Evolutionary conservation across 2,329 filamentous ascomycete genomes (phyloP), one percentile per base, ranked within the genome.

Genomic region (Ophiocordyceps camponoti-rufipedis): DNA sequence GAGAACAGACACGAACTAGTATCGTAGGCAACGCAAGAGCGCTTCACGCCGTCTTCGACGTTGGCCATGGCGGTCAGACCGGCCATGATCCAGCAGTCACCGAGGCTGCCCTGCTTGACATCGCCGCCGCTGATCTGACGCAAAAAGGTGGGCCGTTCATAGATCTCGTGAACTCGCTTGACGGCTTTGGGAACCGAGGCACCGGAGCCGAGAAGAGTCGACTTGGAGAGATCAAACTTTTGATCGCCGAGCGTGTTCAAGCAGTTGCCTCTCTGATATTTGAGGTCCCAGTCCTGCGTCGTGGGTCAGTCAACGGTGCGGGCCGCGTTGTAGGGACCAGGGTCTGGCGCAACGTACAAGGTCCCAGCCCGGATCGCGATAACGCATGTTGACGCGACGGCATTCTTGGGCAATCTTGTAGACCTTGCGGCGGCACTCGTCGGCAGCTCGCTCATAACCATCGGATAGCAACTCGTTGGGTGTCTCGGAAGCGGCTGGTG

Each of bases 61-160:
- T 85, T 86, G 31, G 80, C 80, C 52, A 93, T 68, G 0, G 84
- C 84, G 31, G 80, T 85, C 28, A 93, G 62, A 19, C 81, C 81
- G 7, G 85, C 82, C 62, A 91, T 80, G 45, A 87, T 74, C 83
- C 84, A 89, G 63, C 85, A 91, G 55, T 89, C 77, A n/a, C 84
- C 85, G 35, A 82, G 72, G 39, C 70, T 72, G 2, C 85, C 85
- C 55, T 91, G 85, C 55, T 84, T 82, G 48, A 88, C 75, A 57
- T 91, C 84, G 47, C 78, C 75, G 12, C 80, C 78, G 51, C 78
- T 75, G 47, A 85, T 67, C 44, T 75, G 78, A 44, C 65, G 61
- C 62, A 76, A 64, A 56, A 89, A 89, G 3, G 72, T 77, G 0
- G 82, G 81, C 18, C 78, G 76, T 51, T 85, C 80, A 53, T 81